A percentile compares a stretch with the other conserved stretches of the same genome.
Evolutionary conservation across 805 yeast species (phyloP).

Genomic region (Candida berthetii): DNA sequence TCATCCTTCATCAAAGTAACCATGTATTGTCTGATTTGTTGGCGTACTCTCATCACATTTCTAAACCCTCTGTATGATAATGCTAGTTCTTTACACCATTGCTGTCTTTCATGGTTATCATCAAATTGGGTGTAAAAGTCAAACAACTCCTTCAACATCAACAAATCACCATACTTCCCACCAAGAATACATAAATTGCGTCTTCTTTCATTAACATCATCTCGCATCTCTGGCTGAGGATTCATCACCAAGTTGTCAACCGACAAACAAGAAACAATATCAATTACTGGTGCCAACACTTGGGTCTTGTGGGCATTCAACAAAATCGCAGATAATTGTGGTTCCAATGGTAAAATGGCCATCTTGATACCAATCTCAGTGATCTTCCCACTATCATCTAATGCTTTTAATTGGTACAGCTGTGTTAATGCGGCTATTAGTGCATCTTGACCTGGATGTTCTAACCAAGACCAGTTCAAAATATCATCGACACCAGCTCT

Average conservation of each 20-base stretch:
- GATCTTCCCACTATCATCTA: conserved; percentile 69
- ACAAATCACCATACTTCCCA: conserved; percentile 71
- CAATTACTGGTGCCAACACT: conserved; percentile 61
- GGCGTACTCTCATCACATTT: conserved; percentile 68
- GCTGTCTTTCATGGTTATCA: conserved; percentile 48
- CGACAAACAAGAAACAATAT: conserved; percentile 87
- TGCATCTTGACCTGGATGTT: conserved; percentile 79
- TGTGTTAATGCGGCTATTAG: conserved; percentile 72
- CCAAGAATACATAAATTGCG: conserved; percentile 67
- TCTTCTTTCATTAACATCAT: conserved; percentile 76
- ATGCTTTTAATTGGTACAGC: conserved; percentile 71
- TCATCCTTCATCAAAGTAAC: conserved; percentile 35
- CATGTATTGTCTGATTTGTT: conserved; percentile 72
- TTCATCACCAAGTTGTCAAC: conserved; percentile 83
- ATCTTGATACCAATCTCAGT: conserved; percentile 78
- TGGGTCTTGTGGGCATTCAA: conserved; percentile 52
- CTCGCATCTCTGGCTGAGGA: conserved; percentile 75
- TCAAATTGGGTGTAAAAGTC: conserved; percentile 44
- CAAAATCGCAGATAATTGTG: conserved; percentile 83
- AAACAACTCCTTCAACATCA: conserved; percentile 74
- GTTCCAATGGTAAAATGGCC: conserved; percentile 89
- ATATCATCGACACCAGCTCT: conserved; percentile 79
- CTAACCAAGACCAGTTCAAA: conserved; percentile 87
- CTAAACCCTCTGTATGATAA: conserved; percentile 75
- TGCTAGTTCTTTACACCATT: conserved; percentile 80